A percentile compares a stretch with the other conserved stretches of the same genome.
These are phyloP conservation scores for Setomelanomma holmii DNA, from an alignment of 2,329 filamentous ascomycete genomes.

Conservation along the genomic window DNA sequence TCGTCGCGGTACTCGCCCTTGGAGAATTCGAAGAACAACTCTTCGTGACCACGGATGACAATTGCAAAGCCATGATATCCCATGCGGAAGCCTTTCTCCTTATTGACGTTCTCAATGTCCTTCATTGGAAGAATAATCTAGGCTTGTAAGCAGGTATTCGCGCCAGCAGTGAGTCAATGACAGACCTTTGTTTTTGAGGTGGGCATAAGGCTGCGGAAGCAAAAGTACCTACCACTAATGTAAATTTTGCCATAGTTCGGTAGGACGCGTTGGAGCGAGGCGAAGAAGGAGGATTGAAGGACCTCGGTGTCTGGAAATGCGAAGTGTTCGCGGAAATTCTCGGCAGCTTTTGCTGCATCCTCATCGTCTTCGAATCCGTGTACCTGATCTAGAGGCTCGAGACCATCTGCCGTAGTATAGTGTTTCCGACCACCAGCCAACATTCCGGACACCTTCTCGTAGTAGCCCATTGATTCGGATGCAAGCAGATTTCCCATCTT, in stretches of 20 bases:
- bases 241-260: constrained; percentile 97
- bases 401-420: constrained; percentile 76
- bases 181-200: constrained; percentile 81
- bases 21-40: constrained; percentile 94
- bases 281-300: constrained; percentile 88
- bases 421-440: constrained; percentile 91
- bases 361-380: constrained; percentile 64
- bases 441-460: constrained; percentile 97
- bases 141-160: constrained; percentile 8
- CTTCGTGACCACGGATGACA: constrained; percentile 93
- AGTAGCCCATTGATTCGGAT: constrained; percentile 92
- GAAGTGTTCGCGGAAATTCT: constrained; percentile 87
- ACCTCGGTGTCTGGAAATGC: constrained; percentile 83
- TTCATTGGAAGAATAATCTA: constrained; percentile 82
- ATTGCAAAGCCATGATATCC: constrained; percentile 90
- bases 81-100: constrained; percentile 93
- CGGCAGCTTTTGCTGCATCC: constrained; percentile 60
- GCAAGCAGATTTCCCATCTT: constrained; percentile 83
- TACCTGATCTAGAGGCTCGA: constrained; percentile 68
- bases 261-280: constrained; percentile 86
- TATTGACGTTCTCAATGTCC: constrained; percentile 91
- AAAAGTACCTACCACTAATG: constrained; percentile 84
- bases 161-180: constrained; percentile 7
- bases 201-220: constrained; percentile 89
- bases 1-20: constrained; percentile 82